Base-by-base conservation (phyloP, 2,329 filamentous ascomycete species). In the Amesomyces nigricolor region DNA sequence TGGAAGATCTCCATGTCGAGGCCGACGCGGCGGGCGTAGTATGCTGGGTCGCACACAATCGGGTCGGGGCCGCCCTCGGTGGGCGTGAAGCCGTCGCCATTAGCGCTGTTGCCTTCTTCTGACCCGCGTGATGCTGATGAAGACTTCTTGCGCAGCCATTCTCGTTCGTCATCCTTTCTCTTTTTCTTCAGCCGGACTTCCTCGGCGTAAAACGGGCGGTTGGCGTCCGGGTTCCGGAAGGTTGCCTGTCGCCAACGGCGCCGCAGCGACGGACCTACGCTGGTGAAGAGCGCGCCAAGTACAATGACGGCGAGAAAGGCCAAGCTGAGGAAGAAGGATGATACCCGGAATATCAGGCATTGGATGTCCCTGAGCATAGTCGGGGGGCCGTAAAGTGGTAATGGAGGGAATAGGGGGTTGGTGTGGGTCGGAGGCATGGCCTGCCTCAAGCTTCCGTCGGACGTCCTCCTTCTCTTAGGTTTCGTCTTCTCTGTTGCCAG, bases 11-110 rank as follows among this genome's bases (percentile, higher is more conserved):
- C 91, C 22, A 90, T 82, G 58, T 96, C 90, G 1, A 97, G 78
- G 0, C 92, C 92, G 13, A 96, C 90, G 11, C 91, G 79, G 17
- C 89, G 80, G 1, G 92, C 91, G 67, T 97, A 96, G 67, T 96
- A 94, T 2, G 80, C 79, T 17, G 91, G 82, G 64, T 96, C 88
- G 65, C 88, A 89, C 7, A 88, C 72, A 7, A 96, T 73, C 3
- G 82, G 85, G 68, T 96, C 92, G 6, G 79, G 81, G 0, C 91
- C 91, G 14, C 90, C 90, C 71, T 94, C 90, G 2, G 86, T 83
- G 0, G 89, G 88, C 1, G 82, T 71, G 62, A 82, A 95, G n/a
- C 82, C 80, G 8, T 81, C 77, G 10, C 72, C 67, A 17, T 71
- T 63, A 22, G 56, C 56, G n/a, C 69, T 75, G 61, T 67, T 71